phyloP scores from a whole-genome alignment of 192 early-diverging fungal genomes.

The Backusella luteola region DNA sequence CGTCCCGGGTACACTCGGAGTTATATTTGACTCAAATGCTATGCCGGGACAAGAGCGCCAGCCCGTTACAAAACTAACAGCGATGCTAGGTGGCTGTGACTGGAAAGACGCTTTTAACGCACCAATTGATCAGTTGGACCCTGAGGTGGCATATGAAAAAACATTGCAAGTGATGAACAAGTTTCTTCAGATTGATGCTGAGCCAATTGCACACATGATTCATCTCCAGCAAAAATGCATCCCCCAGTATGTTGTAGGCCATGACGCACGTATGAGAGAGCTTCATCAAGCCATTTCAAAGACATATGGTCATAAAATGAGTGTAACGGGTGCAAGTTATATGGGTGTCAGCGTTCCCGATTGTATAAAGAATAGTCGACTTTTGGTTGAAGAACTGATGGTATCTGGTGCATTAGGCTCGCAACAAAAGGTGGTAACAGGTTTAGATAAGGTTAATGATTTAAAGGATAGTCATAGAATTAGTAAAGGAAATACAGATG shows the following conservation, averaged over 20 bases:
- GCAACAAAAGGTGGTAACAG: slow-evolving; percentile 26
- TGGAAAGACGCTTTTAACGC: slow-evolving; percentile 57
- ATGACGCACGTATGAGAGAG: slow-evolving; percentile 61
- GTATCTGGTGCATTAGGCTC: slow-evolving; percentile 42
- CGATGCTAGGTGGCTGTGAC: slow-evolving; percentile 86
- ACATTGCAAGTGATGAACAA: slow-evolving; percentile 59
- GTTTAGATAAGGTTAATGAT: slow-evolving; percentile 18
- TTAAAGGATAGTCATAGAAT: slow-evolving; percentile 13
- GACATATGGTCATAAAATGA: slow-evolving; percentile 56
- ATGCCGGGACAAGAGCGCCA: slow-evolving; percentile 64
- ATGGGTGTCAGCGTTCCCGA: slow-evolving; percentile 87
- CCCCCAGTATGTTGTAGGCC: slow-evolving; percentile 86
- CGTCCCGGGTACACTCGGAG: slow-evolving; percentile 60
- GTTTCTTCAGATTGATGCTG: slow-evolving; percentile 55
- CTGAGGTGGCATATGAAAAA: slow-evolving; percentile 34
- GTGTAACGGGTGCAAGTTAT: slow-evolving; percentile 80
- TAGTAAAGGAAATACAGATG: slow-evolving; percentile 10
- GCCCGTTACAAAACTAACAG: slow-evolving; percentile 61
- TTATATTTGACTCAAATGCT: slow-evolving; percentile 84
- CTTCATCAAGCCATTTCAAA: slow-evolving; percentile 59
- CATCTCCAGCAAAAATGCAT: slow-evolving; percentile 75
- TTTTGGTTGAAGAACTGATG: slow-evolving; percentile 57
- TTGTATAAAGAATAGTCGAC: slow-evolving; percentile 65
- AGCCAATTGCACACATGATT: slow-evolving; percentile 49
- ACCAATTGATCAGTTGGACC: background rate